Conservation (phyloP, 768 basidiomycete genomes). For the Trametes maxima region DNA sequence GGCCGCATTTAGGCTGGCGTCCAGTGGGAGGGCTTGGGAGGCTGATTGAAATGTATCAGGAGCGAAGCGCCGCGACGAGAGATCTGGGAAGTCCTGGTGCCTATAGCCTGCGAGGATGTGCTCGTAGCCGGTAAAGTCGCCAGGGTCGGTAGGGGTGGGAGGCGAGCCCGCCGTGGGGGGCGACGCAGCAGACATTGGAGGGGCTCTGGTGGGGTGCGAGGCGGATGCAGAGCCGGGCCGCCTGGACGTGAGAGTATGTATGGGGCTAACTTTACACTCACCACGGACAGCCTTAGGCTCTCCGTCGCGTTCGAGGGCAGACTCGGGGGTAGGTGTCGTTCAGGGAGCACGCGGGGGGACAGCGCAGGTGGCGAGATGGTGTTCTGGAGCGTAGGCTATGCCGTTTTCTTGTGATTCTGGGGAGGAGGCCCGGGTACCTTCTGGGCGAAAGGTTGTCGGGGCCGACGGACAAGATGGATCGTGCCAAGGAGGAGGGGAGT, state of each 20-base stretch:
- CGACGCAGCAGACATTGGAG: constrained; percentile 7
- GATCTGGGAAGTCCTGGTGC: constrained; percentile 24
- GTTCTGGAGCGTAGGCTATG: not conserved
- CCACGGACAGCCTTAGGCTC: not conserved
- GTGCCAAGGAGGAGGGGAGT: not conserved
- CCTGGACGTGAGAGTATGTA: constrained; percentile 15
- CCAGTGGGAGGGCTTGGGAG: constrained; percentile 9
- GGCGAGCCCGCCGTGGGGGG: constrained; percentile 1
- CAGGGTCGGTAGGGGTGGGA: constrained; percentile 9
- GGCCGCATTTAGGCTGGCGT: not conserved
- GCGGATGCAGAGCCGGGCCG: constrained; percentile 17
- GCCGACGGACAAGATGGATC: constrained; percentile 6
- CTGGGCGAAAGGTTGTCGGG: constrained; percentile 2
- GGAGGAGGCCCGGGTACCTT: constrained; percentile 3
- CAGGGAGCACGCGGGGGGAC: not conserved
- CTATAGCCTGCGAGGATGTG: constrained; percentile 22
- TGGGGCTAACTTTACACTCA: constrained; percentile 11
- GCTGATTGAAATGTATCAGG: constrained; percentile 10
- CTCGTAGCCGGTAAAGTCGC: constrained; percentile 8
- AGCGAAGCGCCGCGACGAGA: constrained; percentile 23
- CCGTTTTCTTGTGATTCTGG: constrained; percentile 5
- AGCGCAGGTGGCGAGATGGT: not conserved
- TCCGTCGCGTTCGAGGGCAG: not conserved
- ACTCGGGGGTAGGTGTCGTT: not conserved
- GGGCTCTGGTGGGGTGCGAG: constrained; percentile 4